Base-by-base conservation (phyloP, 1,284 basidiomycete species). In the Cryptococcus wingfieldii region DNA sequence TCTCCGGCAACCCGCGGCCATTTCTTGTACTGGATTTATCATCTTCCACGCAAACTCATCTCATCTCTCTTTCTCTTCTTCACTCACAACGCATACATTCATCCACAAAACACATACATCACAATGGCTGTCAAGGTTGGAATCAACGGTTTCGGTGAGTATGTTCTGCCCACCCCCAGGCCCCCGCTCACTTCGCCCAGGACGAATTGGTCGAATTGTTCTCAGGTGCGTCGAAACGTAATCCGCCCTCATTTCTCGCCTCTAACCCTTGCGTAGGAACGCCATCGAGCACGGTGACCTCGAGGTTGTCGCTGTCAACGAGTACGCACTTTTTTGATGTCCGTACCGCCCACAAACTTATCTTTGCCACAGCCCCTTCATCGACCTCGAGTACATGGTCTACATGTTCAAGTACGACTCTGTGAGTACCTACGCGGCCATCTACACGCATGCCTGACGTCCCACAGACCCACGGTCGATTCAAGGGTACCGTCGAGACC, bases 321-420 rank as follows among this genome's bases (percentile, higher is more conserved):
- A 94, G 89, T 92, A 67, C 69, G 88, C 80, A 52, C 12, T 6
- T 10, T 28, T 23, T 45, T 12, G n/a, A 9, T 18, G 34, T 3
- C 19, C 18, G 41, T 13, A 10, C 23, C 23, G 5, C 2, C 13
- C 19, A 42, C 51, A 58, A 42, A 59, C 49, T 42, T n/a, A 39
- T 42, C 31, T 38, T 51, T 28, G 47, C 14, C 45, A 25, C 62
- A 89, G 87, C 80, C 92, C 92, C 60, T 97, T 96, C 87, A 95
- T 96, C 71, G 87, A 91, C 78, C 87, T 95, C 67, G 85, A 88
- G 10, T 96, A 96, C 85, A 94, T 95, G 91, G 92, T 91, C 77
- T 97, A 98, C 87, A 96, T 98, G 94, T 96, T 98, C 90, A 98
- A 97, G 84, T 98, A 88, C 79, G 95, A 98, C 79, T 92, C 73